Base-by-base conservation (phyloP, 768 basidiomycete species). In the Goffeauzyma gilvescens region DNA sequence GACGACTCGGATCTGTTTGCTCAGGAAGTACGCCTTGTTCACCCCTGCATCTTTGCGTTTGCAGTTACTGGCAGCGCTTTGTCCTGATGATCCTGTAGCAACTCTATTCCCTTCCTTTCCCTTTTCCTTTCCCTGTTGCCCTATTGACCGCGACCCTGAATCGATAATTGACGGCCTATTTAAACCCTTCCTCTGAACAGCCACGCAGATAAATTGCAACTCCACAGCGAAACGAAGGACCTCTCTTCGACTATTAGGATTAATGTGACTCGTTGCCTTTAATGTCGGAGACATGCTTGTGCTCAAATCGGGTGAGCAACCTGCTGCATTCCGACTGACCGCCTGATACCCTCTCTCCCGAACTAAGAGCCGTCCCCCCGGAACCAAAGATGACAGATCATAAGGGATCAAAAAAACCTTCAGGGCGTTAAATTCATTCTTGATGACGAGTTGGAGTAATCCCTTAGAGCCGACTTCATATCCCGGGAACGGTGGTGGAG, bases 341-440 rank as follows among this genome's bases (percentile, higher is more conserved):
- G 38, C 42, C 21, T 36, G 28, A 39, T 53, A 60, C 4, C 50
- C 55, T 40, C 55, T 42, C 35, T 63, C 61, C 30, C 59, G 42
- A 3, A 52, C 49, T 10, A 63, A 38, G 13, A 63, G 13, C 36
- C 54, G 39, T 6, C 57, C 58, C 5, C 61, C 61, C 6, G 51
- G 15, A 8, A 49, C 42, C 23, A 63, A 23, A 4, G 37, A 13
- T 2, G 52, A 34, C 14, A 63, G 46, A 44, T 63, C 59, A 34
- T 63, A 63, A 1, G 58, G 54, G 10, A 63, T 32, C 9, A 63
- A 25, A 31, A 63, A 63, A 3, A 55, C 57, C 42, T 59, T 59
- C 35, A 63, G 30, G 12, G 61, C 50, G 14, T 48, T 27, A 6
- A 23, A 36, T 6, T 55, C 41, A 4, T 49, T 52, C 41, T 58